phyloP scores from a whole-genome alignment of 2,329 filamentous ascomycete species.

The Graphiopsis chlorocephala region DNA sequence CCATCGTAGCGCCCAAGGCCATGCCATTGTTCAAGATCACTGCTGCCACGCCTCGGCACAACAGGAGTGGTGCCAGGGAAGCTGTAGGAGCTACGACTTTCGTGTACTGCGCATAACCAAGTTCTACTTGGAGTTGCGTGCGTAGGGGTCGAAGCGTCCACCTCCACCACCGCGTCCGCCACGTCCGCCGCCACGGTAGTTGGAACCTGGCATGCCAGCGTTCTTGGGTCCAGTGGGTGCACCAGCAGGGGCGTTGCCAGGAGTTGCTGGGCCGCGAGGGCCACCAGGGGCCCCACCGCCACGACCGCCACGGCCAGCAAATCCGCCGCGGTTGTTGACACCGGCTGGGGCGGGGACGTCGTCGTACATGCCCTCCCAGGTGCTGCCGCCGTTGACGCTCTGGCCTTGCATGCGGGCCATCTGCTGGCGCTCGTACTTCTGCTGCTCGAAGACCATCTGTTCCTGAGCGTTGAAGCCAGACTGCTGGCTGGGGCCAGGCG shows the following conservation, averaged over 20 bases:
- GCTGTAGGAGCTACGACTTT: neutral
- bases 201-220: constrained; percentile 83
- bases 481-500: constrained; percentile 26
- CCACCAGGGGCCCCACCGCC: constrained; percentile 26
- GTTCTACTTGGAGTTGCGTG: constrained; percentile 33
- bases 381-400: constrained; percentile 49
- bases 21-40: neutral
- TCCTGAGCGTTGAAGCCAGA: constrained; percentile 63
- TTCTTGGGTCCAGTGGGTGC: constrained; percentile 96
- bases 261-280: constrained; percentile 22
- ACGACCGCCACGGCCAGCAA: constrained; percentile 45
- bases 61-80: neutral
- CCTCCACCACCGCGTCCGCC: constrained; percentile 58
- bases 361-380: constrained; percentile 98
- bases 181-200: constrained; percentile 86
- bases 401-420: constrained; percentile 51
- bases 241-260: constrained; percentile 63
- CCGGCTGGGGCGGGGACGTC: constrained; percentile 82
- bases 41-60: neutral
- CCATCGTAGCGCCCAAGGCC: neutral
- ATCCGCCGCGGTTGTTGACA: constrained; percentile 33
- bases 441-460: constrained; percentile 72
- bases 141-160: constrained; percentile 71
- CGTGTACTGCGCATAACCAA: neutral
- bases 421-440: constrained; percentile 72